A percentile compares a stretch with the other conserved stretches of the same genome.
Evolutionary conservation across 2,329 filamentous ascomycete species (phyloP).

Genomic region (Paraconiothyrium brasiliense): DNA sequence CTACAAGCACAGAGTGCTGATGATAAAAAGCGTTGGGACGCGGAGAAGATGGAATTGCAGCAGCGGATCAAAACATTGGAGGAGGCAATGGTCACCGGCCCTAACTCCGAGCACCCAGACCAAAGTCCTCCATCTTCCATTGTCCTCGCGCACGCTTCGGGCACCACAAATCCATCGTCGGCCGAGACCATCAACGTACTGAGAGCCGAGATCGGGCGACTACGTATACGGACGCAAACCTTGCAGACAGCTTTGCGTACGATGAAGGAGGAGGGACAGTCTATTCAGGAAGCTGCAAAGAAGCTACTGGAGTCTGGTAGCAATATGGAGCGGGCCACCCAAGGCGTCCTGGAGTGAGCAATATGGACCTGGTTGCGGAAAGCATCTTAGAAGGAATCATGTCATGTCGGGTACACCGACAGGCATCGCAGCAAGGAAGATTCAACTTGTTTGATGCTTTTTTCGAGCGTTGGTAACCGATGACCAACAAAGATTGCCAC

Average conservation of each 20-base stretch:
- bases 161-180: slow-evolving; percentile 22
- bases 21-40: slow-evolving; percentile 54
- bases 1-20: slow-evolving; percentile 56
- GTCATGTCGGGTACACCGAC: background rate
- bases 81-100: slow-evolving; percentile 41
- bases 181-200: slow-evolving; percentile 43
- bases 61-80: slow-evolving; percentile 49
- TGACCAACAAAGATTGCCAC: background rate
- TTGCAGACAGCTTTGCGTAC: slow-evolving; percentile 38
- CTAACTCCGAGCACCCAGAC: slow-evolving; percentile 11
- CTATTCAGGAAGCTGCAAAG: slow-evolving; percentile 38
- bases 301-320: slow-evolving; percentile 37
- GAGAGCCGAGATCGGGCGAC: slow-evolving; percentile 39
- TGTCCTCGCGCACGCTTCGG: slow-evolving; percentile 10
- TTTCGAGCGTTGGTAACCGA: background rate
- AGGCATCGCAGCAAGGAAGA: background rate
- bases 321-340: slow-evolving; percentile 35
- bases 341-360: slow-evolving; percentile 16
- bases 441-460: background rate
- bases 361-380: background rate
- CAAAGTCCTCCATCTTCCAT: slow-evolving; percentile 11
- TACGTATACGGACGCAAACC: slow-evolving; percentile 39
- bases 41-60: slow-evolving; percentile 51
- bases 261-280: slow-evolving; percentile 39
- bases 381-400: background rate